Evolutionary conservation across 2,329 filamentous ascomycete genomes (phyloP).

Genomic region (Colletotrichum viniferum): DNA sequence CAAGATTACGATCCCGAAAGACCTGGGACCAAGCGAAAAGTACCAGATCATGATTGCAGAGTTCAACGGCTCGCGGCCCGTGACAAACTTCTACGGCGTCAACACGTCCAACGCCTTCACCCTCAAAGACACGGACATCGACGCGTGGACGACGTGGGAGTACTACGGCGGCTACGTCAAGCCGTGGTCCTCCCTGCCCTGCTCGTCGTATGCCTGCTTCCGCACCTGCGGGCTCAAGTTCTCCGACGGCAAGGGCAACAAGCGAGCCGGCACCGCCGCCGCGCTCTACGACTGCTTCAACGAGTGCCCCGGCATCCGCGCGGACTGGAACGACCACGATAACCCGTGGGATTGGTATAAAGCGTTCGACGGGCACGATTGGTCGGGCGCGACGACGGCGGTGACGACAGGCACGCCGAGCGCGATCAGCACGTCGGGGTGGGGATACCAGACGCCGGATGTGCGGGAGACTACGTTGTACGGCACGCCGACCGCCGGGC

Average conservation of each 20-base stretch:
- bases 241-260: background rate
- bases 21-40: background rate
- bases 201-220: background rate
- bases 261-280: background rate
- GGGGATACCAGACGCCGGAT: background rate
- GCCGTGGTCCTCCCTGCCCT: background rate
- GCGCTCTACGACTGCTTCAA: background rate
- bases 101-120: background rate
- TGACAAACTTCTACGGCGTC: background rate
- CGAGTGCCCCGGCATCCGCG: background rate
- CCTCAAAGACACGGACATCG: background rate
- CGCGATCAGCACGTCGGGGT: background rate
- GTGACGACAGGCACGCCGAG: background rate
- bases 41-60: background rate
- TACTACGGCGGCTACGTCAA: background rate
- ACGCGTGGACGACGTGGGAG: background rate
- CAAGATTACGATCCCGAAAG: background rate
- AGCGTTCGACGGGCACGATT: background rate
- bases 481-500: background rate
- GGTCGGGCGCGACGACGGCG: background rate
- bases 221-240: conserved; percentile 3
- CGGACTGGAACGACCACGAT: background rate
- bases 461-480: background rate
- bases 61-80: background rate
- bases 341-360: background rate